phyloP scores from a whole-genome alignment of 805 yeast genomes.

The Candida awuae region DNA sequence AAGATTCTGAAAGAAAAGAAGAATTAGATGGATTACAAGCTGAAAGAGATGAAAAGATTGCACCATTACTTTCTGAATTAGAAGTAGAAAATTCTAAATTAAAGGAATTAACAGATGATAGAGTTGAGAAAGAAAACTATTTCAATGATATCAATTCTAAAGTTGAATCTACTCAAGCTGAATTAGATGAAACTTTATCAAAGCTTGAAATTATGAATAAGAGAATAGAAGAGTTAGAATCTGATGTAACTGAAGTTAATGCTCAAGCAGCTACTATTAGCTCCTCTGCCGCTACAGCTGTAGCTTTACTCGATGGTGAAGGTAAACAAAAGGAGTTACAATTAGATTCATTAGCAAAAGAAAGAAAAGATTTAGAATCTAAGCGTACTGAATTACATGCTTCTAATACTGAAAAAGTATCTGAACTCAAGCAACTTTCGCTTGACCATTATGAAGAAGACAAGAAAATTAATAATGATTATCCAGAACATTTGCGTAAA shows the following conservation, averaged over 20 bases:
- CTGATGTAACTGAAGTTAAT: constrained; percentile 22
- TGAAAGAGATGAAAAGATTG: constrained; percentile 45
- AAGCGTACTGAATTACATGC: constrained; percentile 35
- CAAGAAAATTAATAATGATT: constrained; percentile 38
- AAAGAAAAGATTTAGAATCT: constrained; percentile 31
- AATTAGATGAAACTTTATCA: constrained; percentile 36
- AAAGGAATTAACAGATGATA: constrained; percentile 41
- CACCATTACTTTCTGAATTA: constrained; percentile 48
- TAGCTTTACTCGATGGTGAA: constrained; percentile 6
- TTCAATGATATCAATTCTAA: constrained; percentile 38
- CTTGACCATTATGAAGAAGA: constrained; percentile 34
- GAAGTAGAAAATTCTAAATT: constrained; percentile 42
- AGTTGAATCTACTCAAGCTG: constrained; percentile 34
- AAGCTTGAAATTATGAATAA: constrained; percentile 37
- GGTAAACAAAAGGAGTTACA: constrained; percentile 17
- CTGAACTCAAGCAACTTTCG: constrained; percentile 31
- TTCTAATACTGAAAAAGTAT: constrained; percentile 32
- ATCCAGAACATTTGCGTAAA: constrained; percentile 45
- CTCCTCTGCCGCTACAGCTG: constrained; percentile 24
- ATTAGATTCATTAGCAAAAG: constrained; percentile 22
- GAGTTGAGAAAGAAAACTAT: constrained; percentile 39
- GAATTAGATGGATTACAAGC: constrained; percentile 42
- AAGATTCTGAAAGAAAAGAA: constrained; percentile 36
- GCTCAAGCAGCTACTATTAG: constrained; percentile 20
- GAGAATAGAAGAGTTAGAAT: constrained; percentile 33